These are phyloP conservation scores for Eucalyptus rudis DNA, from an alignment of 345 rosid genomes.

Conservation along the genomic window DNA sequence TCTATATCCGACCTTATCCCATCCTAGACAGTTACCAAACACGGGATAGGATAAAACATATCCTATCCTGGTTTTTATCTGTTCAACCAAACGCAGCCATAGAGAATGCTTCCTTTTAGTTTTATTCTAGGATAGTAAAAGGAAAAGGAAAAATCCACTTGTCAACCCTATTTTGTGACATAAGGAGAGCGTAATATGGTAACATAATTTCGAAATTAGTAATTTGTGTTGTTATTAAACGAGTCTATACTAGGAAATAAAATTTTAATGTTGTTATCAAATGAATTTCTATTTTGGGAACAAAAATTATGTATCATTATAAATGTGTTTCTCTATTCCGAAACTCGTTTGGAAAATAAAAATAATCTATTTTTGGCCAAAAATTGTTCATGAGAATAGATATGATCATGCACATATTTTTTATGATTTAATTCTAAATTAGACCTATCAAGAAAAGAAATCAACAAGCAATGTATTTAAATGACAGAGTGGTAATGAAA, in stretches of 20 bases:
- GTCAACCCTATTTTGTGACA: background rate
- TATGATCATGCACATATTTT: background rate
- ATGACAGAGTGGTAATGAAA: background rate
- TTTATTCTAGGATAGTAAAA: background rate
- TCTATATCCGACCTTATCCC: no score
- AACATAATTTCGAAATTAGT: background rate
- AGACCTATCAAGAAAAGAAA: background rate
- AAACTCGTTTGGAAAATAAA: no score
- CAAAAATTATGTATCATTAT: rapidly evolving
- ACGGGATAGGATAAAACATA: no score
- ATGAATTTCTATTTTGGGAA: rapidly evolving
- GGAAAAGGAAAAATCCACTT: no score
- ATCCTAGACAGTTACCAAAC: no score
- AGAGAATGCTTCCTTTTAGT: background rate
- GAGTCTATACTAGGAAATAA: no score
- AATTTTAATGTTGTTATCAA: background rate
- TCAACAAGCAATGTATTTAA: no score
- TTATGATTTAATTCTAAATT: no score
- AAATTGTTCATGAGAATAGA: background rate
- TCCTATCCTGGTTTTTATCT: no score
- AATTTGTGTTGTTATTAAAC: no score
- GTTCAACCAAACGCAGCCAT: no score
- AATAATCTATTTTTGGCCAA: background rate
- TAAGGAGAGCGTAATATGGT: background rate
- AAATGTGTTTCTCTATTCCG: no score